A percentile compares a stretch with the other conserved stretches of the same genome.
Conservation (phyloP, 306 rosid genomes). For the Prunus persica region DNA sequence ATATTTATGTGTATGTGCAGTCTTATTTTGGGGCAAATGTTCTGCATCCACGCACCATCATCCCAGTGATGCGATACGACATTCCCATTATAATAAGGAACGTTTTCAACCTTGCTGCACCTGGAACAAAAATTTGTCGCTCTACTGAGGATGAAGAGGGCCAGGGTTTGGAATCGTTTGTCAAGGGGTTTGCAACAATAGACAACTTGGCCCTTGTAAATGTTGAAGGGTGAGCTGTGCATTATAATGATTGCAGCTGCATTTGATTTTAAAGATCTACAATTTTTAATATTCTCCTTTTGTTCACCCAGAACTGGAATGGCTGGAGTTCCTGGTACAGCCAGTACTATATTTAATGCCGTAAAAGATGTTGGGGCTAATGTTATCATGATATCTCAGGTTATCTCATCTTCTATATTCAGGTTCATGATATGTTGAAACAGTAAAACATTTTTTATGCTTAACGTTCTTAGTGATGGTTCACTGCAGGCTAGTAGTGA, state of each 20-base stretch:
- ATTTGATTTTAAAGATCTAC: conserved; percentile 1
- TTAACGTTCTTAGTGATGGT: conserved; percentile 21
- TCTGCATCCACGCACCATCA: conserved; percentile 94
- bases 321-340: conserved; percentile 99
- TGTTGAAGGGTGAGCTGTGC: conserved; percentile 89
- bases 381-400: conserved; percentile 99
- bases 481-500: conserved; percentile 95
- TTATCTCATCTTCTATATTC: conserved; percentile 24
- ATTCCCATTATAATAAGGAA: conserved; percentile 93
- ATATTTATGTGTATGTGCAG: conserved; percentile 43
- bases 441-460: conserved; percentile 9
- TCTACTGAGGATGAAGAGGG: conserved; percentile 48
- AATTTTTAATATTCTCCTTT: conserved; percentile 6
- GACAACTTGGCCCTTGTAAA: conserved; percentile 95
- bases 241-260: conserved; percentile 13
- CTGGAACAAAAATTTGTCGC: conserved; percentile 88
- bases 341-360: conserved; percentile 77
- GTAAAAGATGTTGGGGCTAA: conserved; percentile 99
- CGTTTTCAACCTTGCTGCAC: conserved; percentile 82
- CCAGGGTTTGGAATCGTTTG: conserved; percentile 56
- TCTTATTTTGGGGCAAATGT: conserved; percentile 99
- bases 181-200: conserved; percentile 96
- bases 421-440: conserved; percentile 20
- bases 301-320: conserved; percentile 78
- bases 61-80: conserved; percentile 87